Base-by-base conservation (phyloP, 2,329 filamentous ascomycete species). In the Colletotrichum eleusines region DNA sequence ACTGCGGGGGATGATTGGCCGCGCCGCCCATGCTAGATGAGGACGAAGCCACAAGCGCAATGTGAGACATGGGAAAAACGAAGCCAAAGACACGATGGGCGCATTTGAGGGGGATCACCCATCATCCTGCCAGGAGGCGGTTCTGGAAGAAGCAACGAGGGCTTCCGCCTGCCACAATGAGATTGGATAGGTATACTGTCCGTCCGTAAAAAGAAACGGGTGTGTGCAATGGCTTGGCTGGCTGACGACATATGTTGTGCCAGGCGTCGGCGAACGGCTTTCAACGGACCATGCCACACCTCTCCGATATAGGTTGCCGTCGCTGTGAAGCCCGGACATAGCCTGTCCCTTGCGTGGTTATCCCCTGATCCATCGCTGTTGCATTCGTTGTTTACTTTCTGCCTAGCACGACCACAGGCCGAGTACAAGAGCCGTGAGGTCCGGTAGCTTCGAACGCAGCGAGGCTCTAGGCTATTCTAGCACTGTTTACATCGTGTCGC, bases 401-500 rank as follows among this genome's bases (percentile, higher is more conserved):
- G 26, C 33, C 53, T 38, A 40, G 46, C 23, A 42, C 23, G 64
- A 62, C 58, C 42, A 11, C 40, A 18, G 16, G 40, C 44, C 46
- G 44, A 59, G 50, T 28, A 71, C 35, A 40, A 18, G 23, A 55
- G 16, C 53, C 62, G 46, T 44, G 50, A 33, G 33, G 33, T 38
- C 53, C 53, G 53, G 38, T 65, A 64, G 66, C 28, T 28, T 69
- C 53, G 28, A 51, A 53, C 31, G 28, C 53, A 58, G 64, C 63
- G 64, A 71, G 64, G 64, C 69, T 68, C 64, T 63, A 53, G 64
- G 64, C 58, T 58, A 31, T 63, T 62, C 58, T 63, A 59, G 64
- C 59, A 54, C 40, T 71, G 69, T 71, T 71, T 68, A 71, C 69
- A 48, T 63, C 9, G 51, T 59, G 53, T 69, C 58, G 64, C 28